phyloP scores from a whole-genome alignment of 2,329 filamentous ascomycete genomes.

The Ophiocordyceps polyrhachis-furcata region DNA sequence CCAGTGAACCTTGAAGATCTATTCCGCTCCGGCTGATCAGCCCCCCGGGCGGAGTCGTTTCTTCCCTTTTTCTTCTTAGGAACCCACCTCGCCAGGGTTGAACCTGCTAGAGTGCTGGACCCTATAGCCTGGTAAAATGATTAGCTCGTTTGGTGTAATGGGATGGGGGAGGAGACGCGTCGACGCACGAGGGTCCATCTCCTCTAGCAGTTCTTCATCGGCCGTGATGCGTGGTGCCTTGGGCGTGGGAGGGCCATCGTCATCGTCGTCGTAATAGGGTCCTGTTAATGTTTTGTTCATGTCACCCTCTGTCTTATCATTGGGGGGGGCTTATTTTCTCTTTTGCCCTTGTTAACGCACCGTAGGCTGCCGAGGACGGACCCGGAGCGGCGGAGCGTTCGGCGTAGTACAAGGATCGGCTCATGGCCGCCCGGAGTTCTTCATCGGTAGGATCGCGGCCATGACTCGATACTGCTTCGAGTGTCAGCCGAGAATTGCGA shows the following conservation, averaged over 20 bases:
- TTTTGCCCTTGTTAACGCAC: no score
- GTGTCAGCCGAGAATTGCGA: neutral
- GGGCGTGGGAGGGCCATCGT: constrained; percentile 8
- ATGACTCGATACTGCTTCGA: neutral
- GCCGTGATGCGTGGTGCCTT: constrained; percentile 3
- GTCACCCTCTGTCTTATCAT: neutral
- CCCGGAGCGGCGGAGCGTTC: constrained; percentile 2
- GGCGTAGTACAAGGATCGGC: constrained; percentile 5
- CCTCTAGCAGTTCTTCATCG: constrained; percentile 5
- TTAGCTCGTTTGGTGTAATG: constrained; percentile 7
- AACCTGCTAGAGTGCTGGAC: constrained; percentile 21
- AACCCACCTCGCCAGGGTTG: constrained; percentile 20
- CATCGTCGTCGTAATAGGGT: constrained; percentile 9
- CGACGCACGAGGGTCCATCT: constrained; percentile 19
- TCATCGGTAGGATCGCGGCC: constrained; percentile 4
- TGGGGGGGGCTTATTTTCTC: no score
- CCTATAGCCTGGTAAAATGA: no score
- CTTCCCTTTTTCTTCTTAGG: neutral
- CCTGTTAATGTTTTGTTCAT: constrained; percentile 1
- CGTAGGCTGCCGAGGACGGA: constrained; percentile 6
- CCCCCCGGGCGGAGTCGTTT: neutral
- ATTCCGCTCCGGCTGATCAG: neutral
- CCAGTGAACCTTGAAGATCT: constrained; percentile 40
- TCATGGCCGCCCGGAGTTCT: constrained; percentile 5
- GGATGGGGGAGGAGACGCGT: neutral